Evolutionary conservation across 176 grass and related monocot species (phyloP), one percentile per base, ranked within the genome.

Genomic region (Carex scoparia): DNA sequence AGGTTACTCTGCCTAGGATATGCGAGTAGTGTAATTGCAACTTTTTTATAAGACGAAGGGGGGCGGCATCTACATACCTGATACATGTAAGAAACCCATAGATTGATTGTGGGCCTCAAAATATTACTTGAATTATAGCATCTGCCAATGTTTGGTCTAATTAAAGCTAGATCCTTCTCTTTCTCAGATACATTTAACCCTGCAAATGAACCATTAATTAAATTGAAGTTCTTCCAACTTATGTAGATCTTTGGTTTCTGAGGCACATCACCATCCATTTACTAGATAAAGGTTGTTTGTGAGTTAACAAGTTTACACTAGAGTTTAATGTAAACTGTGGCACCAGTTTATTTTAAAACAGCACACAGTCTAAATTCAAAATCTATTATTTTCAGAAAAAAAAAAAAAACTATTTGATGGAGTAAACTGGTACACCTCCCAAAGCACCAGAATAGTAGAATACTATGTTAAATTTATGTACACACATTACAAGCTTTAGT

Each of bases 121-220:
- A 13, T 57, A 33, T 35, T 78, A 78, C 48, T 78, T 57, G 27
- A 31, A 78, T 78, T 58, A 57, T 77, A 56, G 51, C 28, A 74
- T 27, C 27, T 57, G 69, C 69, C 40, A 48, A 72, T 48, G 18
- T 7, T 44, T 6, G 19, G 44, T 56, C 74, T 12, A 57, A 54
- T 56, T 78, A 57, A 27, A 76, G 4, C n/a, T 57, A 78, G 74
- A 78, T 78, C 74, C 49, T 78, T 56, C 74, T 72, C 67, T 57
- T 78, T 78, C 51, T 78, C 74, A 57, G 13, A 33, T 78, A 57
- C 53, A 78, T 57, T 33, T 32, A 55, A 76, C 46, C 68, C 74
- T 78, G 74, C 3, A 28, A 56, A 57, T 78, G 53, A 78, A 78
- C 27, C 23, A 78, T 57, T 32, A 78, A 54, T 56, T 78, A 55